Evolutionary conservation across 2,329 filamentous ascomycete species (phyloP).

Genomic region (Colletotrichum costaricense): DNA sequence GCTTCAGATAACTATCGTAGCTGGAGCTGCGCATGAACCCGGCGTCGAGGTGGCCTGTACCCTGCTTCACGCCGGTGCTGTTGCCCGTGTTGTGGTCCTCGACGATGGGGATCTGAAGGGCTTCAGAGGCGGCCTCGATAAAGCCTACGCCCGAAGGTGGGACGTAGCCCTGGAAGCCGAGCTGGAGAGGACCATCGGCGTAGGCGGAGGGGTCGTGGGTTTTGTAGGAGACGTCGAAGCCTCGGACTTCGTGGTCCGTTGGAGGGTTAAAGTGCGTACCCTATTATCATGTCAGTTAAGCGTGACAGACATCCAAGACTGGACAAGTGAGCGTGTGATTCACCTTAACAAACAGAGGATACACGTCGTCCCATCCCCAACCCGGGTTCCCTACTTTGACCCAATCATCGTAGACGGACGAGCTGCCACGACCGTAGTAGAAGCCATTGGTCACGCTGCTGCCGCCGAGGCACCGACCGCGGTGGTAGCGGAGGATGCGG

Average conservation of each 20-base stretch:
- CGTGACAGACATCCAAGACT: not conserved
- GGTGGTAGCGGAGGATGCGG: slow-evolving; percentile 46
- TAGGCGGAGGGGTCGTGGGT: slow-evolving; percentile 42
- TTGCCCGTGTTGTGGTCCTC: slow-evolving; percentile 42
- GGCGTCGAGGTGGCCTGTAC: slow-evolving; percentile 40
- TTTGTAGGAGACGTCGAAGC: slow-evolving; percentile 41
- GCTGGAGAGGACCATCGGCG: slow-evolving; percentile 40
- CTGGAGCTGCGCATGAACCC: slow-evolving; percentile 40
- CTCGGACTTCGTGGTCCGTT: slow-evolving; percentile 33
- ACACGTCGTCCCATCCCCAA: slow-evolving; percentile 45
- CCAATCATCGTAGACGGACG: slow-evolving; percentile 46
- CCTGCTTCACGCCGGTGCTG: slow-evolving; percentile 43
- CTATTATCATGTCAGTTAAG: not conserved
- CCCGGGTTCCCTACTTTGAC: slow-evolving; percentile 45
- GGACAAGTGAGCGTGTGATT: too few relatives aligned
- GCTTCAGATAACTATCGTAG: slow-evolving; percentile 41
- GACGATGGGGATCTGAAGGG: slow-evolving; percentile 39
- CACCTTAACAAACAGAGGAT: slow-evolving; percentile 40
- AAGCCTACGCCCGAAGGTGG: slow-evolving; percentile 43
- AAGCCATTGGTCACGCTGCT: slow-evolving; percentile 46
- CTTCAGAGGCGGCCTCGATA: slow-evolving; percentile 39
- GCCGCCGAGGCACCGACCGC: slow-evolving; percentile 45
- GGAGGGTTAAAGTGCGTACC: slow-evolving; percentile 42
- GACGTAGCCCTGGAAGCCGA: slow-evolving; percentile 43
- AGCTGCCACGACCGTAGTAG: slow-evolving; percentile 44